Percentiles rank a stretch among this genome's conserved stretches.
Evolutionary conservation across 192 early-diverging fungal species (phyloP).

Genomic region (Podila clonocystis): DNA sequence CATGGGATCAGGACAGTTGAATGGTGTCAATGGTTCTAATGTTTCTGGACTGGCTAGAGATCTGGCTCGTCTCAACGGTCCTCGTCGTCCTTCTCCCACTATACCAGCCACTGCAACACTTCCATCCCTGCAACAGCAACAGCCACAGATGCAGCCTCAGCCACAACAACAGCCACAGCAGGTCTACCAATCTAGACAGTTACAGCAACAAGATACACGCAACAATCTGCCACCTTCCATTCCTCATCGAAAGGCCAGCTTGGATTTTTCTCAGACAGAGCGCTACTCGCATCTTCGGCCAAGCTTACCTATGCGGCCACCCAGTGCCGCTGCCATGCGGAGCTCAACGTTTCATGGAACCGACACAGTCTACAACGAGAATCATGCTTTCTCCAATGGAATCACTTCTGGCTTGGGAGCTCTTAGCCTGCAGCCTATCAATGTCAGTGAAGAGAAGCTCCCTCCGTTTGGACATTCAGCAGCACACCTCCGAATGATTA

Average conservation of each 20-base stretch:
- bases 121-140: background rate
- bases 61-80: slow-evolving; percentile 6
- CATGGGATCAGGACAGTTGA: slow-evolving; percentile 7
- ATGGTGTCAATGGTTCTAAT: background rate
- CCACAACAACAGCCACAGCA: slow-evolving; percentile 18
- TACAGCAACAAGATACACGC: slow-evolving; percentile 11
- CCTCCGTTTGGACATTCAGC: slow-evolving; percentile 48
- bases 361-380: slow-evolving; percentile 8
- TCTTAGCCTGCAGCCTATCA: slow-evolving; percentile 37
- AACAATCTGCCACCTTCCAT: slow-evolving; percentile 31
- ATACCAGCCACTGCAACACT: slow-evolving; percentile 4
- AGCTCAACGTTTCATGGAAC: slow-evolving; percentile 52
- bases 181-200: background rate
- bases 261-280: slow-evolving; percentile 45
- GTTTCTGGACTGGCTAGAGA: slow-evolving; percentile 4
- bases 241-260: slow-evolving; percentile 42
- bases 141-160: background rate
- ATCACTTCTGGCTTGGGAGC: slow-evolving; percentile 7
- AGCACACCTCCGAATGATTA: slow-evolving; percentile 37
- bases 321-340: slow-evolving; percentile 38
- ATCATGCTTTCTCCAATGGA: background rate
- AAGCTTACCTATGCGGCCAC: slow-evolving; percentile 33
- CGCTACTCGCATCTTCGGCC: slow-evolving; percentile 38
- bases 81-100: slow-evolving; percentile 32
- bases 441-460: slow-evolving; percentile 46